Evolutionary conservation across 2,329 filamentous ascomycete species (phyloP), one percentile per base, ranked within the genome.

Genomic region (Fusarium humuli): DNA sequence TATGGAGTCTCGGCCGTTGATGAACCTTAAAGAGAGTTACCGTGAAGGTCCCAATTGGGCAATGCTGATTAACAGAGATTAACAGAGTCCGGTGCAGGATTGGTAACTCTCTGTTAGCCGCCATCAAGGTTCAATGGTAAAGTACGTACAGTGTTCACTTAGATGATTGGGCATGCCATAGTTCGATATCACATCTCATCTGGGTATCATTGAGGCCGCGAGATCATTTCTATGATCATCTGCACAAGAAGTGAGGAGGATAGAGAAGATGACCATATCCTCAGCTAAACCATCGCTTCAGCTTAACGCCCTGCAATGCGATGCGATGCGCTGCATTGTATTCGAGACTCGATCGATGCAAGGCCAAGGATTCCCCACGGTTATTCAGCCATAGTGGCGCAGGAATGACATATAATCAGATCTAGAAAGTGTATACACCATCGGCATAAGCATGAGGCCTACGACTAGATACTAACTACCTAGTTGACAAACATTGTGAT

Each of bases 381-480:
- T 32, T 16, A 22, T 29, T 52, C 55, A 64, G 44, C 61, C 30
- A 49, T 65, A 40, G 50, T 58, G 59, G 50, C 61, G 25, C 61
- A 45, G 18, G 18, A 46, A 18, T 12, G 22, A 30, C 18, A n/a
- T 32, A 50, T 58, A 46, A 46, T 57, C 27, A 23, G 34, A 58
- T 49, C 32, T 34, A 27, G 25, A 58, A 46, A 57, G 37, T 61
- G 23, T 48, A 55, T 49, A 60, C 20, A 49, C 46, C 32, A 61
- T 70, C 50, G 34, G 25, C 41, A 50, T 45, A 20, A 42, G 37
- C 30, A 53, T 67, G 66, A 69, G 66, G 66, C 66, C 66, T 57
- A 44, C 63, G 47, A 67, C 42, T 48, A 47, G 57, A 55, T 13
- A 37, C 34, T 12, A 37, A n/a, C 34, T 37, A 23, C 23, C 23